Percentiles rank a stretch among this genome's conserved stretches.
These are phyloP conservation scores for Naematelia encephala DNA, from an alignment of 768 basidiomycete species.

Conservation along the genomic window DNA sequence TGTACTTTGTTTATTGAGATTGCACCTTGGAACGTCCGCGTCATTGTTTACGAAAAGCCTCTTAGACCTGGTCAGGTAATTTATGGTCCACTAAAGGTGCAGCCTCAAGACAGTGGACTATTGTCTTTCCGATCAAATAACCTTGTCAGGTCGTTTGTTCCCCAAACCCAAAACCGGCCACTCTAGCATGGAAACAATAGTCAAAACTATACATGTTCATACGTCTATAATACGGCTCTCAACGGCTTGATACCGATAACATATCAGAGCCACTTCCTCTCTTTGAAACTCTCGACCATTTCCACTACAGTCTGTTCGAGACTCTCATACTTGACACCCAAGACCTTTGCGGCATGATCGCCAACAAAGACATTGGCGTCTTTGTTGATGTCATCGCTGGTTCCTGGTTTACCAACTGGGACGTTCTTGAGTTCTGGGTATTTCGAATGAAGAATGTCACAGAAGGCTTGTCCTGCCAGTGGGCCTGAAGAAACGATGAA, in stretches of 20 bases:
- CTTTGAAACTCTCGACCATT: constrained; percentile 38
- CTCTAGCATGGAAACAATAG: too few relatives aligned
- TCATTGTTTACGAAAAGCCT: not conserved
- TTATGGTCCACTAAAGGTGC: not conserved
- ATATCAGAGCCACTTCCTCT: constrained; percentile 19
- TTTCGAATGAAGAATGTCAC: constrained; percentile 7
- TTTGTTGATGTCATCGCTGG: constrained; percentile 20
- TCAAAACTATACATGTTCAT: too few relatives aligned
- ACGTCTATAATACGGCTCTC: too few relatives aligned
- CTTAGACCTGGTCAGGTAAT: too few relatives aligned
- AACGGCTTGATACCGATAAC: too few relatives aligned
- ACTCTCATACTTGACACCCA: constrained; percentile 36
- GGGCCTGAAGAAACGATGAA: constrained; percentile 56
- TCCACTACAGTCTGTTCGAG: constrained; percentile 29
- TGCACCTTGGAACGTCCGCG: not conserved
- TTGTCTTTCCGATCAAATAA: not conserved
- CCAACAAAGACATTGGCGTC: constrained; percentile 26
- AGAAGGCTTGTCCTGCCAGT: constrained; percentile 45
- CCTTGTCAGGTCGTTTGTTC: too few relatives aligned
- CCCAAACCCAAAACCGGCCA: too few relatives aligned
- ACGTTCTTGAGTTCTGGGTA: constrained; percentile 36
- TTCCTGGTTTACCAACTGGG: constrained; percentile 38
- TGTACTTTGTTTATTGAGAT: not conserved
- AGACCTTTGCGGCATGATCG: constrained; percentile 30
- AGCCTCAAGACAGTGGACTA: not conserved